phyloP scores from a whole-genome alignment of 257 asterid species.

The Fraxinus americana region DNA sequence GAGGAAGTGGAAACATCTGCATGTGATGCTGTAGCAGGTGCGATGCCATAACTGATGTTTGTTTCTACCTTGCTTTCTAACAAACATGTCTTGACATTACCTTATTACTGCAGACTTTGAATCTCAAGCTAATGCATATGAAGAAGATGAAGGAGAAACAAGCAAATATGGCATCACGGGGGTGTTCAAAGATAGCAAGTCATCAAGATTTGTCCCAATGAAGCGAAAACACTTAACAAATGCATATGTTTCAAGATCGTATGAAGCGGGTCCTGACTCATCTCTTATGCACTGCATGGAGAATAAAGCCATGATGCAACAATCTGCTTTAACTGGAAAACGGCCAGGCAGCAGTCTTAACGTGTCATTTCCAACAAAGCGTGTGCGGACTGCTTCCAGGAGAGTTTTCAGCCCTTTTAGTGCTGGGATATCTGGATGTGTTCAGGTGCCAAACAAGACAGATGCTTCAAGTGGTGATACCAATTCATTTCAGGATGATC shows the following conservation, averaged over 20 bases:
- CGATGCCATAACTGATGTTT: slow-evolving; percentile 18
- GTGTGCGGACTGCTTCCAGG: slow-evolving; percentile 87
- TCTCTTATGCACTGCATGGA: slow-evolving; percentile 58
- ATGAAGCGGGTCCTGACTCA: slow-evolving; percentile 56
- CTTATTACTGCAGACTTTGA: slow-evolving; percentile 51
- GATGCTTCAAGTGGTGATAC: slow-evolving; percentile 98
- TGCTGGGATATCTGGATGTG: slow-evolving; percentile 71
- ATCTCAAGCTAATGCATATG: slow-evolving; percentile 58
- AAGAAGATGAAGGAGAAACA: slow-evolving; percentile 85
- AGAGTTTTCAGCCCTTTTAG: slow-evolving; percentile 77
- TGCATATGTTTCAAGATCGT: slow-evolving; percentile 57
- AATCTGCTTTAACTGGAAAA: slow-evolving; percentile 54
- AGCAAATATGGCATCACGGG: slow-evolving; percentile 53
- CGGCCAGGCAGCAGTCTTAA: slow-evolving; percentile 73
- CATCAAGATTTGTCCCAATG: slow-evolving; percentile 63
- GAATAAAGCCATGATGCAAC: slow-evolving; percentile 53
- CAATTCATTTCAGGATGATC: slow-evolving; percentile 93
- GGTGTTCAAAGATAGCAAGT: slow-evolving; percentile 54
- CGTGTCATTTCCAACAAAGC: slow-evolving; percentile 88
- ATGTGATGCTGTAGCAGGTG: slow-evolving; percentile 71
- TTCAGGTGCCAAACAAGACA: slow-evolving; percentile 70
- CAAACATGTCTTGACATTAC: slow-evolving; percentile 23
- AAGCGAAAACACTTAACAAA: slow-evolving; percentile 58
- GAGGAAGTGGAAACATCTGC: slow-evolving; percentile 90
- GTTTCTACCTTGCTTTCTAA: slow-evolving; percentile 25